Evolutionary conservation across 345 rosid genomes (phyloP).

Genomic region (Fremontodendron californicum): DNA sequence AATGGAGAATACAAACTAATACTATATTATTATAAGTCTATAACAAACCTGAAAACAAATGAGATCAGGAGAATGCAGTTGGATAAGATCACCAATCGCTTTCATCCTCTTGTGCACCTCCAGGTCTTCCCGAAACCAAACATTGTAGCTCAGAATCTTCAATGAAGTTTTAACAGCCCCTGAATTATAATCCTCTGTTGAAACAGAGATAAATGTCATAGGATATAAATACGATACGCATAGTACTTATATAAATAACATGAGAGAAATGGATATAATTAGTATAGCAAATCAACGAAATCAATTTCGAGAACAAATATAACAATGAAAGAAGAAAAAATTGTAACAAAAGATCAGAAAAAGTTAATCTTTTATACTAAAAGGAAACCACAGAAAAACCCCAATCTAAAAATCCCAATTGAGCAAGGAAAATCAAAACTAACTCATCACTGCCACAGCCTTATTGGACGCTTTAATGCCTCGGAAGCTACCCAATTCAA

Average conservation of each 20-base stretch:
- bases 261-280: no score
- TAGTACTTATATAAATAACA: no score
- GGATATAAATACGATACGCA: no score
- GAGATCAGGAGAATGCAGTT: conserved; percentile 77
- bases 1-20: not conserved
- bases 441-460: conserved; percentile 37
- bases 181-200: conserved; percentile 37
- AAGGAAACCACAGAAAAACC: not conserved
- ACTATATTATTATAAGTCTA: no score
- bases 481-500: conserved; percentile 22
- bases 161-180: conserved; percentile 30
- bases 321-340: no score
- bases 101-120: conserved; percentile 76
- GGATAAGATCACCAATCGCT: conserved; percentile 71
- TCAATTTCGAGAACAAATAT: no score
- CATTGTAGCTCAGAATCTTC: conserved; percentile 89
- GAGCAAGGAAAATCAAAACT: conserved; percentile 5
- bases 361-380: not conserved
- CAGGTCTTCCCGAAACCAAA: conserved; percentile 94
- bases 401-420: not conserved
- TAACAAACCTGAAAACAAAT: conserved; percentile 85
- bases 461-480: conserved; percentile 28
- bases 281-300: not conserved
- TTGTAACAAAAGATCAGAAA: no score
- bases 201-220: no score